Percentiles rank a stretch among this genome's conserved stretches.
Conservation (phyloP, 805 yeast species). For the Torulaspora maleeae region DNA sequence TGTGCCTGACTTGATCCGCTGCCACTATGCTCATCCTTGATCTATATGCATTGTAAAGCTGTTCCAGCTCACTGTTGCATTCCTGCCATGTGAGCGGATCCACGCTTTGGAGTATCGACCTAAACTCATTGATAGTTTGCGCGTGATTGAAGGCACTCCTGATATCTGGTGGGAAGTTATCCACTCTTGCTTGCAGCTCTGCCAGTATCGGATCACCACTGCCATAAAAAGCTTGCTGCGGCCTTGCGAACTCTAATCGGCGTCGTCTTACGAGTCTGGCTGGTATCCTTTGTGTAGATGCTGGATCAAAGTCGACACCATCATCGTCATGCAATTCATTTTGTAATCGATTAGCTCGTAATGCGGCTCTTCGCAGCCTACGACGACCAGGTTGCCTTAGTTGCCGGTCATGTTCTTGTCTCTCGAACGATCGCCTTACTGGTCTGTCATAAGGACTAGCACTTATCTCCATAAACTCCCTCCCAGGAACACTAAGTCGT, state of each 20-base stretch:
- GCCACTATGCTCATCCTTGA: slow-evolving; percentile 21
- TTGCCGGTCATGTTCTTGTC: slow-evolving; percentile 17
- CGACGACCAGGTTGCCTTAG: slow-evolving; percentile 12
- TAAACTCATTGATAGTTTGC: slow-evolving; percentile 23
- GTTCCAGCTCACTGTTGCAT: slow-evolving; percentile 20
- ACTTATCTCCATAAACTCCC: slow-evolving; percentile 21
- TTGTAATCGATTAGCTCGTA: slow-evolving; percentile 15
- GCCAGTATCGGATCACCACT: slow-evolving; percentile 13
- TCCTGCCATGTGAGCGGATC: slow-evolving; percentile 24
- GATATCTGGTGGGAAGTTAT: slow-evolving; percentile 20
- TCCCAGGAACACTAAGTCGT: slow-evolving; percentile 28
- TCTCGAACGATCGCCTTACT: slow-evolving; percentile 27
- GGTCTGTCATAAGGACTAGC: slow-evolving; percentile 27
- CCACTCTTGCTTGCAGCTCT: slow-evolving; percentile 16
- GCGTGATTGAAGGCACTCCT: slow-evolving; percentile 28
- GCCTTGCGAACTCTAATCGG: slow-evolving; percentile 7
- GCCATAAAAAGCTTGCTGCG: background rate
- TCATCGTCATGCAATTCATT: slow-evolving; percentile 13
- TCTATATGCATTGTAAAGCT: slow-evolving; percentile 22
- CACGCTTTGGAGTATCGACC: slow-evolving; percentile 18
- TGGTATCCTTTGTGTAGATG: background rate
- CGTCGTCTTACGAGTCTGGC: slow-evolving; percentile 3
- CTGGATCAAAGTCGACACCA: background rate
- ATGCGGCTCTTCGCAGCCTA: slow-evolving; percentile 19
- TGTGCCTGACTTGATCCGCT: slow-evolving; percentile 6